A percentile compares a stretch with the other conserved stretches of the same genome.
phyloP scores from a whole-genome alignment of 1,284 basidiomycete species.

The Boletus subluridellus region DNA sequence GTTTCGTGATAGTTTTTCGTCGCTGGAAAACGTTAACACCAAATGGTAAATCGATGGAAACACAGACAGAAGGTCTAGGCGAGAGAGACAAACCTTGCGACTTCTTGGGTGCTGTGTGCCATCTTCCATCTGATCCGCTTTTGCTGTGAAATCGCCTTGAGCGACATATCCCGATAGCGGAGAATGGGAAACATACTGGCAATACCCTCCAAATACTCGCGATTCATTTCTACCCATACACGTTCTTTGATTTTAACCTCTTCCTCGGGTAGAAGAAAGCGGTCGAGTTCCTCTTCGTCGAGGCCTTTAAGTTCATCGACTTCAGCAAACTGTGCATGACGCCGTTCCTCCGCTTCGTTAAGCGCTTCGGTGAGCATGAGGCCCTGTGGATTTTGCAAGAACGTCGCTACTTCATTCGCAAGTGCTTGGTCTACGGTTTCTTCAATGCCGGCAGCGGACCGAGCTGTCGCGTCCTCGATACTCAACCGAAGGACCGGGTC shows the following conservation, averaged over 20 bases:
- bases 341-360: conserved; percentile 59
- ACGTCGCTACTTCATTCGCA: conserved; percentile 63
- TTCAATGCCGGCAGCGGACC: conserved; percentile 34
- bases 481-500: conserved; percentile 53
- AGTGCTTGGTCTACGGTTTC: conserved; percentile 52
- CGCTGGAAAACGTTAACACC: conserved; percentile 40
- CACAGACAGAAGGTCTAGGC: conserved; percentile 27
- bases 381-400: conserved; percentile 58
- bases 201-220: conserved; percentile 87
- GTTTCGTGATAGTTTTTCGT: conserved; percentile 64
- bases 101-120: conserved; percentile 50
- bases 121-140: conserved; percentile 57
- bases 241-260: conserved; percentile 90
- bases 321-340: conserved; percentile 48
- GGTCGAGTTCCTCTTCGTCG: conserved; percentile 92
- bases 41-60: conserved; percentile 6
- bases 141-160: conserved; percentile 55
- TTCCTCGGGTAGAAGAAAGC: conserved; percentile 77
- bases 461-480: conserved; percentile 14
- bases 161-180: conserved; percentile 33
- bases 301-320: conserved; percentile 73
- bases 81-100: conserved; percentile 67
- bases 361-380: conserved; percentile 54
- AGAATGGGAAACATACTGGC: conserved; percentile 56
- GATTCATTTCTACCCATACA: conserved; percentile 96